phyloP scores from a whole-genome alignment of 2,329 filamentous ascomycete genomes.

The Penicillium corylophilum region DNA sequence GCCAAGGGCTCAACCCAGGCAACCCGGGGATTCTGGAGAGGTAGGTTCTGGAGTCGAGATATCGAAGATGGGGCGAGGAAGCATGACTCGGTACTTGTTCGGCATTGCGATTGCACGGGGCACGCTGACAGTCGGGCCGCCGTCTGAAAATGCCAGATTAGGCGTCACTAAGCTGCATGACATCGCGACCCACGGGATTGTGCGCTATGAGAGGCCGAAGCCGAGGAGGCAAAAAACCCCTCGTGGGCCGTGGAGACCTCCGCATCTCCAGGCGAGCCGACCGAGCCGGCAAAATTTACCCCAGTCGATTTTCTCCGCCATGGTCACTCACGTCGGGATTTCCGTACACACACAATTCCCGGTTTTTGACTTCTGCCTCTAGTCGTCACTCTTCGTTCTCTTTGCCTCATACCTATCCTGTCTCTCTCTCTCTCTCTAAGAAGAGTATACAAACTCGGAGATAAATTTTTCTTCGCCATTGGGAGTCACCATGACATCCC shows the following conservation, averaged over 20 bases:
- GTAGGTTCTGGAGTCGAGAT: not conserved
- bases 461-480: not conserved
- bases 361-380: constrained; percentile 6
- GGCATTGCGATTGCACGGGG: constrained; percentile 1
- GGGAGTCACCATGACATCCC: constrained; percentile 20
- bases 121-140: constrained; percentile 15
- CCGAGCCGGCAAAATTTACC: constrained; percentile 8
- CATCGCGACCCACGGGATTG: not conserved
- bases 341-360: constrained; percentile 3
- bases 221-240: constrained; percentile 4
- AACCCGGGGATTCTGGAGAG: not conserved
- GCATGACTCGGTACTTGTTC: constrained; percentile 17
- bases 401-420: not conserved
- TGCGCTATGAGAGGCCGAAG: constrained; percentile 14
- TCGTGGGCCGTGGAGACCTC: constrained; percentile 20
- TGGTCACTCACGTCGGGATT: constrained; percentile 13
- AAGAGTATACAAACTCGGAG: not conserved
- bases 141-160: constrained; percentile 21
- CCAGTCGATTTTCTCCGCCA: constrained; percentile 8
- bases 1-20: not conserved
- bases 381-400: too few species aligned
- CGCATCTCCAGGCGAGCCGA: constrained; percentile 26
- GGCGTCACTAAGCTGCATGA: constrained; percentile 6
- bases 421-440: not conserved
- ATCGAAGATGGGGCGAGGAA: not conserved